Base-by-base conservation (phyloP, 148 eudicot species). In the Oxyria digyna region DNA sequence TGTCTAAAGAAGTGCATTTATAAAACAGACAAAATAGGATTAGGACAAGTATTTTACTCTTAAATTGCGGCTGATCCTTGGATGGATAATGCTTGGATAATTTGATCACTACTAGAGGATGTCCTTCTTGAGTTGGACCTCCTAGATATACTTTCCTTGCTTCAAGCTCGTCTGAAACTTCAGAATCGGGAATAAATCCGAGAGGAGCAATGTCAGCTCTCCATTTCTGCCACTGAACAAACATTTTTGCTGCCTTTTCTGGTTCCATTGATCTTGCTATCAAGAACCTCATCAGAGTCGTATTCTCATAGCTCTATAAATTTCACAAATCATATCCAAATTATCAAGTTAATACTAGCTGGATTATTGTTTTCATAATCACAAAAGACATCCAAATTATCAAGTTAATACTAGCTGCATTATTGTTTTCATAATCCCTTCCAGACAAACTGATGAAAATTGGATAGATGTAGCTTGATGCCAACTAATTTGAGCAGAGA, bases 211-310 rank as follows among this genome's bases (percentile, higher is more conserved):
- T 71, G 1, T 50, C 4, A 78, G 67, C 65, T 78, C 86, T 85
- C 88, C 88, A 85, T 74, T 85, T 80, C 43, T 57, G 68, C 88
- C 86, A 82, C 74, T 78, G 75, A 37, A 82, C 81, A 76, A 85
- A 78, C 86, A 82, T 77, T 72, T 82, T 82, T 27, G 88, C 88
- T 26, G 88, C 88, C 71, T 84, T 84, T 3, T 77, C 78, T 43
- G 78, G 59, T 69, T 79, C 80, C 81, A 77, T 74, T 77, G 85
- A 82, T 78, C 88, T 79, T 69, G 88, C 88, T 49, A 81, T 72
- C 77, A 84, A 74, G 82, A 82, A 84, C 48, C 88, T 81, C 78
- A 66, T 66, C 13, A 84, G 69, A 11, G 81, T 84, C 10, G 46
- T 43, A 38, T 82, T 85, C 52, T 72, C 83, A 75, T 55, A 78